phyloP scores from a whole-genome alignment of 1,284 basidiomycete species.

The Ustilago tritici region DNA sequence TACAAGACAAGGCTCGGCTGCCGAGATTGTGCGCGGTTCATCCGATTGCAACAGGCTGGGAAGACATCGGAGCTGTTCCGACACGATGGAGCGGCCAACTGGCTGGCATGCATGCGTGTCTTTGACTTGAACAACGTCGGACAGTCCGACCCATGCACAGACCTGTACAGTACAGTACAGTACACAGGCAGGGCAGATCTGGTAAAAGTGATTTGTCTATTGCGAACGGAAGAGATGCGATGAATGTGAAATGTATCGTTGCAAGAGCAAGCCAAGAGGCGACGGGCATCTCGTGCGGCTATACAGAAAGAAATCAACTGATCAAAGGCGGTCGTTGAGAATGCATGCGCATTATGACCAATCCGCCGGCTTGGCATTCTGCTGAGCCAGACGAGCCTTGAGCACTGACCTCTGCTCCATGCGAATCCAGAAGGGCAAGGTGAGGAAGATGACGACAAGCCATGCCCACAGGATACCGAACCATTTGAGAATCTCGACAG shows the following conservation, averaged over 20 bases:
- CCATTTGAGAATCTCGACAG: slow-evolving; percentile 57
- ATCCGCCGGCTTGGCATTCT: slow-evolving; percentile 6
- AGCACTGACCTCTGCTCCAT: slow-evolving; percentile 34
- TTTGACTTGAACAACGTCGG: background rate
- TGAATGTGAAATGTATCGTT: background rate
- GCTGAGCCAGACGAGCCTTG: slow-evolving; percentile 33
- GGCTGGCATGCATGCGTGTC: background rate
- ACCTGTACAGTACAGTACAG: background rate
- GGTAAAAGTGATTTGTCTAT: background rate
- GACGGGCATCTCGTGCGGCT: background rate
- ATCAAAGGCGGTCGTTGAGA: background rate
- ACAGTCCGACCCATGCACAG: background rate
- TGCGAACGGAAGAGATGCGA: background rate
- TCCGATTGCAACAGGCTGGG: background rate
- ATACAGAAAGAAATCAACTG: background rate
- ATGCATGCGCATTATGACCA: background rate
- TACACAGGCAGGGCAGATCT: background rate
- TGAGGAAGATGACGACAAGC: slow-evolving; percentile 55
- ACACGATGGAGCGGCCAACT: background rate
- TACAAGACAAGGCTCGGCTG: background rate
- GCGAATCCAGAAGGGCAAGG: slow-evolving; percentile 62
- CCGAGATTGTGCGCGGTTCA: background rate
- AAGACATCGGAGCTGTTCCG: background rate
- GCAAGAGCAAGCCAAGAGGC: background rate
- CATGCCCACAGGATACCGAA: slow-evolving; percentile 65